phyloP scores from a whole-genome alignment of 345 rosid genomes.

The Corchorus olitorius region DNA sequence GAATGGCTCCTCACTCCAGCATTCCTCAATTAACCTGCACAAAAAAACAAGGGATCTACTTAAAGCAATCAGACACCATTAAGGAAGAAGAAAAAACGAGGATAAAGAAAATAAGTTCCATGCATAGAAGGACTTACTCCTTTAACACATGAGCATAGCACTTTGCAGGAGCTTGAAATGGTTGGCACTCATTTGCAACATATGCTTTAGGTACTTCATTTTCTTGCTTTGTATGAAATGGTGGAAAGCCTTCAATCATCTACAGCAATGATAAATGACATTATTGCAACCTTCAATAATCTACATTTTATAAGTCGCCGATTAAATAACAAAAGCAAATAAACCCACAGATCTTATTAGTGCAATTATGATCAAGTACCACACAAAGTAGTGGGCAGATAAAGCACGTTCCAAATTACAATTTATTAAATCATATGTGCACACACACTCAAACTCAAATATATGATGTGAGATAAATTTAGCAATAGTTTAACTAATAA shows the following conservation, averaged over 20 bases:
- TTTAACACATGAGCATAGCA: conserved; percentile 56
- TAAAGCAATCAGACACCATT: neutral
- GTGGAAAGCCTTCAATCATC: conserved; percentile 88
- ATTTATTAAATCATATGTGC: neutral
- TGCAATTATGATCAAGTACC: neutral
- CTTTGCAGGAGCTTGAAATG: conserved; percentile 64
- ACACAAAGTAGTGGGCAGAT: neutral
- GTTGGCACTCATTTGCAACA: conserved; percentile 64
- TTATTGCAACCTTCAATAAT: conserved; percentile 4
- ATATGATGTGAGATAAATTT: neutral
- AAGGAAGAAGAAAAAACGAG: neutral
- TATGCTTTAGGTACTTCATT: conserved; percentile 76
- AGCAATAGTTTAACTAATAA: neutral
- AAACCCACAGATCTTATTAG: neutral
- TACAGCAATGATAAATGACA: conserved; percentile 24
- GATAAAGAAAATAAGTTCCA: neutral
- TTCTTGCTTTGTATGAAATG: conserved; percentile 60
- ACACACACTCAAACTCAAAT: neutral
- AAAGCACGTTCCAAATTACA: neutral
- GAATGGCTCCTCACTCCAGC: conserved; percentile 70
- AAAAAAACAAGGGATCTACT: neutral
- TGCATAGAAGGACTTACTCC: conserved; percentile 46
- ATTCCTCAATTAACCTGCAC: conserved; percentile 63
- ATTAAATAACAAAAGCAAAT: neutral
- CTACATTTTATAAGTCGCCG: neutral